A percentile compares a stretch with the other conserved stretches of the same genome.
These are phyloP conservation scores for Jamesozyma rosinii DNA, from an alignment of 805 yeast species.

Conservation along the genomic window DNA sequence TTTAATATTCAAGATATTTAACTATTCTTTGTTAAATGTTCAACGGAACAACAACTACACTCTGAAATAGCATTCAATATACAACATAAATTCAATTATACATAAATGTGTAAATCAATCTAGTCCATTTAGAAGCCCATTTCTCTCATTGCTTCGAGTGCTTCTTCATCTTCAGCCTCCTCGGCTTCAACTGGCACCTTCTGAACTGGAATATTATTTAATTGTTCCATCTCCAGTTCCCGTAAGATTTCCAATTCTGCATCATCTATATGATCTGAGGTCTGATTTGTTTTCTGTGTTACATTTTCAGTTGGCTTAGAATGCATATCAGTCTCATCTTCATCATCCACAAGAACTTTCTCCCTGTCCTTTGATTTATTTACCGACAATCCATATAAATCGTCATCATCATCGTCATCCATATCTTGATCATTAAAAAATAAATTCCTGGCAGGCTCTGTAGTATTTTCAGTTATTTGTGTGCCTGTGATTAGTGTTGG, in stretches of 20 bases:
- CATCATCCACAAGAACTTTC: neutral
- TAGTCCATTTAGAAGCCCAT: neutral
- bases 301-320: neutral
- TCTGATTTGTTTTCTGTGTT: neutral
- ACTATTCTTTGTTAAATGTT: too few species aligned
- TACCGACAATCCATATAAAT: neutral
- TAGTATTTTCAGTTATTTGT: neutral
- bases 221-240: neutral
- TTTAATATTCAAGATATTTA: too few species aligned
- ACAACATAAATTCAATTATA: too few species aligned
- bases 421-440: neutral
- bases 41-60: too few species aligned
- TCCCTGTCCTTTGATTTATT: neutral
- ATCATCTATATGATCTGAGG: neutral
- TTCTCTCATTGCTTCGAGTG: slow-evolving; percentile 20
- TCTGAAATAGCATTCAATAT: too few species aligned
- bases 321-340: neutral
- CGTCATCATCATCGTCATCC: slow-evolving; percentile 2
- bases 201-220: neutral
- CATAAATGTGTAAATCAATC: too few species aligned
- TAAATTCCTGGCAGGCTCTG: neutral
- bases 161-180: slow-evolving; percentile 20
- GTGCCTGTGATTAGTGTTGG: neutral
- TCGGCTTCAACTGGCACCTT: slow-evolving; percentile 2
- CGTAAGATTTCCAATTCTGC: neutral